A percentile compares a stretch with the other conserved stretches of the same genome.
These are phyloP conservation scores for Vitis rupestris DNA, from an alignment of 164 flowering plant species.

Conservation along the genomic window DNA sequence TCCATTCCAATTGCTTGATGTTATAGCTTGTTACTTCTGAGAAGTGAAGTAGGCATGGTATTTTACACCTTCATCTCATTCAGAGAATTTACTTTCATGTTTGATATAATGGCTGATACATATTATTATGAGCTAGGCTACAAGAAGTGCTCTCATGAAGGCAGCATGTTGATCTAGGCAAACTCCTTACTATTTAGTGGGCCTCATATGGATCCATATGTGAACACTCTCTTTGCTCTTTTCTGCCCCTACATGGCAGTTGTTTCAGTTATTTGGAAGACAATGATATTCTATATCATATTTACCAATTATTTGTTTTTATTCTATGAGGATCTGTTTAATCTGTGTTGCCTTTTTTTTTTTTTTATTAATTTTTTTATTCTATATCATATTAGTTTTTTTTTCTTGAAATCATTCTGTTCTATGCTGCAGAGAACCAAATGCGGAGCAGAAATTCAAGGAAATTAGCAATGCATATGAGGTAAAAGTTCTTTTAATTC, in stretches of 20 bases:
- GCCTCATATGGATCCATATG: neutral
- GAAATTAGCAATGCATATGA: slow-evolving; percentile 96
- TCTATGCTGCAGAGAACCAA: slow-evolving; percentile 66
- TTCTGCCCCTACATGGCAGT: too few species aligned
- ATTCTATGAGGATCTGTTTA: neutral
- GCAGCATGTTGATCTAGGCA: neutral
- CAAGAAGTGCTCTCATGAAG: neutral
- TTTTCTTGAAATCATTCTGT: slow-evolving; percentile 6
- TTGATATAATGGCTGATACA: neutral
- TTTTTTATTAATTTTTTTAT: neutral
- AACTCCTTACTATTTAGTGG: neutral
- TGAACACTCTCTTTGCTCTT: neutral
- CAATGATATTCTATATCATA: neutral
- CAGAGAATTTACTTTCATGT: too few species aligned
- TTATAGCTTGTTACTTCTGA: neutral
- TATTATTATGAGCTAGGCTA: neutral
- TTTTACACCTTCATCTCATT: too few species aligned
- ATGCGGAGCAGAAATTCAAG: slow-evolving; percentile 89
- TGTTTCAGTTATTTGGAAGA: too few species aligned
- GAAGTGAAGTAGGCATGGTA: neutral
- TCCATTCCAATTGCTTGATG: neutral
- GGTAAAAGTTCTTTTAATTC: slow-evolving; percentile 35
- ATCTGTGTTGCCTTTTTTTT: neutral
- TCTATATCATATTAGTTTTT: neutral
- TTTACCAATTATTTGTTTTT: neutral